Evolutionary conservation across 495 filamentous ascomycete species (phyloP), one percentile per base, ranked within the genome.

Genomic region (Cercophora newfieldiana): DNA sequence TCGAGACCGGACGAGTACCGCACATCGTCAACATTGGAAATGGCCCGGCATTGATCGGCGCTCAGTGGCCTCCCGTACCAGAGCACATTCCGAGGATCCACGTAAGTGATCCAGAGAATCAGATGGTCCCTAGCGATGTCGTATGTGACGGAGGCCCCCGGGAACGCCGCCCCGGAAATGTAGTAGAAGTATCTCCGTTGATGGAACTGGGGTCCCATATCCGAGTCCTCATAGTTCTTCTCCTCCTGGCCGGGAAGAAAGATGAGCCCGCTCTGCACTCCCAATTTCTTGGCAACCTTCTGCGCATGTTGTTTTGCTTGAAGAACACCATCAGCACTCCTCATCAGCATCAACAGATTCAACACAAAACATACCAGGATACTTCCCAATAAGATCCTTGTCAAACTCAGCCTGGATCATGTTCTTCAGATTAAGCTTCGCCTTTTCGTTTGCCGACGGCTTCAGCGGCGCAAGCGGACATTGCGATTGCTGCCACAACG

Each of bases 301-400:
- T 85, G 85, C 49, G 90, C 92, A 75, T 97, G 91, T 66, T 88
- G 81, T 74, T 95, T 96, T 30, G 92, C 93, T 94, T 65, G 3
- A 8, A 25, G 10, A 6, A 24, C 30, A 28, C 7, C 5, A 30
- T 57, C 37, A 70, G 29, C 51, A 26, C 47, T 22, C n/a, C 4
- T 12, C n/a, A 37, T 16, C 2, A 22, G 16, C 50, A 8, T 5
- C 10, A 26, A 30, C 19, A 7, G 21, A 47, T n/a, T n/a, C n/a
- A 49, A 28, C n/a, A 24, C 19, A 53, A 37, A 29, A 50, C 66
- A 48, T 59, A 74, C 74, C 74, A 19, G 74, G 74, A 48, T 49
- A 77, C 48, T 74, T 77, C 19, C 71, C 71, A 21, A 67, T 22
- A 24, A 70, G 61, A 48, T 68, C 54, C 19, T 66, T 49, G 26